Evolutionary conservation across 228 moss, liverwort and hornwort genomes (phyloP).

Genomic region (Sphagnum magellanicum): DNA sequence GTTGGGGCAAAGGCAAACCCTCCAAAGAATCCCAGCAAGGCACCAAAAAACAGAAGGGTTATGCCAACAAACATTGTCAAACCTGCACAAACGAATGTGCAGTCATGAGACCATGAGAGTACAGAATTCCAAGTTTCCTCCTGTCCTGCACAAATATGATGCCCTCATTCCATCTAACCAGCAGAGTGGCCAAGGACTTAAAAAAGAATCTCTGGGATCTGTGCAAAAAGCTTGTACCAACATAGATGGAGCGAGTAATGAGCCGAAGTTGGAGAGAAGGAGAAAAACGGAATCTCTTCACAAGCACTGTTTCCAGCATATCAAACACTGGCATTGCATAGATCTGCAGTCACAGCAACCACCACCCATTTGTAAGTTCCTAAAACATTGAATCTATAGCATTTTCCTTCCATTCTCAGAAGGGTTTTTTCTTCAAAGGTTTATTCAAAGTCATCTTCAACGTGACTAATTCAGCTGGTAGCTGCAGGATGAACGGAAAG

Average conservation of each 20-base stretch:
- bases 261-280: constrained; percentile 35
- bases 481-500: neutral
- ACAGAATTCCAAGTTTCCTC: neutral
- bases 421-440: too few relatives aligned
- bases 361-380: neutral
- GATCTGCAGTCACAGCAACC: constrained; percentile 12
- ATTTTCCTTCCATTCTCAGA: too few relatives aligned
- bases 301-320: constrained; percentile 38
- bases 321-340: constrained; percentile 65
- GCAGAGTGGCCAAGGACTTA: neutral
- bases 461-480: neutral
- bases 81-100: constrained; percentile 14
- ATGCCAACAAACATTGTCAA: constrained; percentile 36
- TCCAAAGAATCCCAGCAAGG: constrained; percentile 46
- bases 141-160: neutral
- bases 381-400: neutral
- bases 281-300: constrained; percentile 10
- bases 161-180: neutral
- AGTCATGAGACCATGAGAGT: neutral
- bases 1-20: constrained; percentile 63
- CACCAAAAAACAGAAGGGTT: constrained; percentile 47
- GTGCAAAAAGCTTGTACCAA: constrained; percentile 17
- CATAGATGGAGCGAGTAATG: constrained; percentile 33
- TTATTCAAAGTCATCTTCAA: too few relatives aligned
- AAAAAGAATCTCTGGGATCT: neutral